Conservation (phyloP, 805 yeast species). For the Lipomyces orientalis region DNA sequence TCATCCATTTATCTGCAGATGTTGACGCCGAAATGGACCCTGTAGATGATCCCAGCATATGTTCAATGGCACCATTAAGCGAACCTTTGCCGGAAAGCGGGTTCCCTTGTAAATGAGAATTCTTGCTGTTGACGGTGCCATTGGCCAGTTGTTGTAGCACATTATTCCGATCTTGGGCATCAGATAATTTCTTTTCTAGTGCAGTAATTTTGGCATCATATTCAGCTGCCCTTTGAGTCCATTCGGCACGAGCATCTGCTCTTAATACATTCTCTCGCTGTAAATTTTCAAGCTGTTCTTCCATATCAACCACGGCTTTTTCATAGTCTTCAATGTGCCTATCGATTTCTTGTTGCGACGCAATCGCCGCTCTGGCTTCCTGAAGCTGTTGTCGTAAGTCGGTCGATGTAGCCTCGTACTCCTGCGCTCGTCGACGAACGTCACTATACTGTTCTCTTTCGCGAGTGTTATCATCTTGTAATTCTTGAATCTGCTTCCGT, state of each 20-base stretch:
- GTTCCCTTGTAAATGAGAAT: conserved; percentile 1
- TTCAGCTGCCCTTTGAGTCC: conserved; percentile 21
- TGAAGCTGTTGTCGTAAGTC: conserved; percentile 10
- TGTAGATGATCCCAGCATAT: conserved; percentile 15
- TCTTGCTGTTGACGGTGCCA: conserved; percentile 11
- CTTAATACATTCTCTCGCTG: conserved; percentile 12
- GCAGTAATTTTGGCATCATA: conserved; percentile 17
- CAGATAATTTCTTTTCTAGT: conserved; percentile 20
- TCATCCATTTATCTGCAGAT: conserved; percentile 30
- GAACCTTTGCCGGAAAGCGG: conserved; percentile 13
- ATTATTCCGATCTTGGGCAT: conserved; percentile 18
- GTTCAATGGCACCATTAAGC: conserved; percentile 12
- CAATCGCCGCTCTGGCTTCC: conserved; percentile 1
- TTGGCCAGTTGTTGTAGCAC: conserved; percentile 17
- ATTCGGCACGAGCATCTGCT: conserved; percentile 16
- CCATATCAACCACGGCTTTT: conserved; percentile 9
- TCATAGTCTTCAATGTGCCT: conserved; percentile 12
- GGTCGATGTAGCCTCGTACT: background rate
- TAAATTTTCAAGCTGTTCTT: conserved; percentile 10
- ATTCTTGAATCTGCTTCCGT: conserved; percentile 14
- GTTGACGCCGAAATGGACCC: conserved; percentile 9
- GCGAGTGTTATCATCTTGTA: conserved; percentile 8
- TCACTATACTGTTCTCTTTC: conserved; percentile 9
- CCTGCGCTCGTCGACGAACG: background rate
- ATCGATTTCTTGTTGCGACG: conserved; percentile 6